These are phyloP conservation scores for Zelonia costaricensis DNA, from an alignment of 208 protist species.

Conservation along the genomic window DNA sequence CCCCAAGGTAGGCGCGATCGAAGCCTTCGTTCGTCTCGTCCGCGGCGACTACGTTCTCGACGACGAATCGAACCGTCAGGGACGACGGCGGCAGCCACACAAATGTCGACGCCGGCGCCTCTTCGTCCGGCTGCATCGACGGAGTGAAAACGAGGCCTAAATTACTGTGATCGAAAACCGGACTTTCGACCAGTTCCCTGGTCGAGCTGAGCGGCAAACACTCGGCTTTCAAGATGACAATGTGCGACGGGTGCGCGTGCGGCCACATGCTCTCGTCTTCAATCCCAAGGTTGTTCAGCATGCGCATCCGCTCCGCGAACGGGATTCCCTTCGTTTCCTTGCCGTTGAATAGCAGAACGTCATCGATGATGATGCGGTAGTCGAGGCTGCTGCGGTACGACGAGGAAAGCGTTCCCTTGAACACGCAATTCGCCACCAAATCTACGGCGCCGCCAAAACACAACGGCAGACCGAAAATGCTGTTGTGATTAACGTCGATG, in stretches of 20 bases:
- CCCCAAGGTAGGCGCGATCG: slow-evolving; percentile 42
- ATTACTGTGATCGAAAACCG: slow-evolving; percentile 49
- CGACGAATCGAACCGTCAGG: slow-evolving; percentile 53
- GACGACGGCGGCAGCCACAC: slow-evolving; percentile 59
- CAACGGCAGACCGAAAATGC: slow-evolving; percentile 68
- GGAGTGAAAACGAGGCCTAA: slow-evolving; percentile 69
- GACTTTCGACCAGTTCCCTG: slow-evolving; percentile 35
- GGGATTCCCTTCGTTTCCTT: slow-evolving; percentile 44
- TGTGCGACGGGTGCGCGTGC: slow-evolving; percentile 45
- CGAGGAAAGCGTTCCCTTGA: slow-evolving; percentile 61
- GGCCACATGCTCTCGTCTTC: slow-evolving; percentile 72
- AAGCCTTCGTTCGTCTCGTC: slow-evolving; percentile 37
- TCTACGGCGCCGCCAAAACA: slow-evolving; percentile 39
- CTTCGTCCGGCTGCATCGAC: slow-evolving; percentile 20
- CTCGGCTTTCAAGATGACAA: slow-evolving; percentile 60
- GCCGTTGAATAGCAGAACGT: slow-evolving; percentile 71
- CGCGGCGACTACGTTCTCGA: slow-evolving; percentile 35
- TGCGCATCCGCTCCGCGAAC: slow-evolving; percentile 65
- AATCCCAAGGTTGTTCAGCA: slow-evolving; percentile 57
- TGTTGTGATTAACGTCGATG: slow-evolving; percentile 46
- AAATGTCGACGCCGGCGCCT: slow-evolving; percentile 27
- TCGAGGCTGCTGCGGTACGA: slow-evolving; percentile 56
- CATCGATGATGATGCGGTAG: slow-evolving; percentile 75
- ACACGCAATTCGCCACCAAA: slow-evolving; percentile 47
- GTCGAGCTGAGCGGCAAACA: slow-evolving; percentile 41